A percentile compares a stretch with the other conserved stretches of the same genome.
These are phyloP conservation scores for Nymphaea colorata DNA, from an alignment of 164 flowering plant genomes.

Conservation along the genomic window DNA sequence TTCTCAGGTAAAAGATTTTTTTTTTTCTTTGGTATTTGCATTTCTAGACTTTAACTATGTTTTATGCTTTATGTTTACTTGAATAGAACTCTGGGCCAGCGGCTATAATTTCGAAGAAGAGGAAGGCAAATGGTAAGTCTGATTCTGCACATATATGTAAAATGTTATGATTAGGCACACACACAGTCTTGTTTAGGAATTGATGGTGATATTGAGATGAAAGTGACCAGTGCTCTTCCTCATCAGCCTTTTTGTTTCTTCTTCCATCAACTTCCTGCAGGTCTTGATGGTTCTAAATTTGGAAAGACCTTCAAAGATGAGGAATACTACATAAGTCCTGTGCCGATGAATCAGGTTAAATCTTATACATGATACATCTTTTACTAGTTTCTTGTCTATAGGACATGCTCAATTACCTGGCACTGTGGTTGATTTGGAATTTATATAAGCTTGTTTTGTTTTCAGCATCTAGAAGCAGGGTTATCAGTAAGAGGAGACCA, in stretches of 20 bases:
- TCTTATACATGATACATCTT: not conserved
- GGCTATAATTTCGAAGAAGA: not conserved
- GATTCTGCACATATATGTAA: not conserved
- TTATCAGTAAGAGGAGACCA: constrained; percentile 53
- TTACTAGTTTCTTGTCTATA: too few relatives aligned
- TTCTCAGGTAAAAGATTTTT: constrained; percentile 26
- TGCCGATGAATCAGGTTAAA: constrained; percentile 78
- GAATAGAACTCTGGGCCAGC: not conserved
- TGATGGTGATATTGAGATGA: not conserved
- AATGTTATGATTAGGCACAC: too few relatives aligned
- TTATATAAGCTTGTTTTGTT: not conserved
- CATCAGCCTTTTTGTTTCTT: not conserved
- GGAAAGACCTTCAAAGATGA: constrained; percentile 68
- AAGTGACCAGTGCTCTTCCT: not conserved
- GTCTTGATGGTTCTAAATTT: constrained; percentile 1
- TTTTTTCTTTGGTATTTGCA: too few relatives aligned
- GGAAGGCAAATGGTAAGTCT: not conserved
- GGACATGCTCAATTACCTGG: too few relatives aligned
- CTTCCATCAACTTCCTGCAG: not conserved
- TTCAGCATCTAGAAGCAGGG: constrained; percentile 88
- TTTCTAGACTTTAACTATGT: not conserved
- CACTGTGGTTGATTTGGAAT: too few relatives aligned
- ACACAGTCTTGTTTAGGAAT: not conserved
- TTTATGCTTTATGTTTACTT: not conserved
- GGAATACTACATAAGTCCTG: constrained; percentile 73